Base-by-base conservation (phyloP, 495 filamentous ascomycete genomes). In the Hypoxylon fuscum region DNA sequence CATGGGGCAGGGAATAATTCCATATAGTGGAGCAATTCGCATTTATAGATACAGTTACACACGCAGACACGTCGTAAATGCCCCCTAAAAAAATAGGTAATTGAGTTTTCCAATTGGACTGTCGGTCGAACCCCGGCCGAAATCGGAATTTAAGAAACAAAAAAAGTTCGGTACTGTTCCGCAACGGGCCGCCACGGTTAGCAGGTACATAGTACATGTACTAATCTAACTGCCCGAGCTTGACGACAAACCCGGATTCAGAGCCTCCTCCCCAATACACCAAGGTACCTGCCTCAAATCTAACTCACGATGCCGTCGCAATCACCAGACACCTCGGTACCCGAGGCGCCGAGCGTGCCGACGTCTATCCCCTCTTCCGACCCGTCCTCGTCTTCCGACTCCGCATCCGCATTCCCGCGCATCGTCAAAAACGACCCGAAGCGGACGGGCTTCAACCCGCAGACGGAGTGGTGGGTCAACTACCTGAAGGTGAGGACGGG, bases 401-500 rank as follows among this genome's bases (percentile, higher is more conserved):
- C 44, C 21, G 2, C 44, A 25, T 29, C 59, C 51, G 18, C 55
- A 34, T 29, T 68, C 57, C 57, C 72, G 29, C 44, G 55, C 40
- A 76, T 73, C 70, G 43, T 77, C 54, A 41, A 62, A 12, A 82
- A 83, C 73, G 78, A 83, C 72, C 80, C 82, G 9, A 55, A 70
- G 20, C 76, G 77, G 53, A 84, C 83, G 0, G 81, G 87, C 57
- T 87, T 90, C 78, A 86, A 90, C 71, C 81, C 83, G 11, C 54
- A 72, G 41, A 83, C 76, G 47, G 80, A 83, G 3, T 82, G 85
- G 79, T 96, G 90, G 87, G 81, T 85, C 56, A 95, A 90, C 72
- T 87, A 87, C 71, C 97, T 94, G 82, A 79, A 82, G 46, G 87
- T 91, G 68, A 70, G 96, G 1, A 87, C 88, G 1, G 89, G 89